These are phyloP conservation scores for Scheffersomyces stipitis DNA, from an alignment of 805 yeast genomes.

Conservation along the genomic window DNA sequence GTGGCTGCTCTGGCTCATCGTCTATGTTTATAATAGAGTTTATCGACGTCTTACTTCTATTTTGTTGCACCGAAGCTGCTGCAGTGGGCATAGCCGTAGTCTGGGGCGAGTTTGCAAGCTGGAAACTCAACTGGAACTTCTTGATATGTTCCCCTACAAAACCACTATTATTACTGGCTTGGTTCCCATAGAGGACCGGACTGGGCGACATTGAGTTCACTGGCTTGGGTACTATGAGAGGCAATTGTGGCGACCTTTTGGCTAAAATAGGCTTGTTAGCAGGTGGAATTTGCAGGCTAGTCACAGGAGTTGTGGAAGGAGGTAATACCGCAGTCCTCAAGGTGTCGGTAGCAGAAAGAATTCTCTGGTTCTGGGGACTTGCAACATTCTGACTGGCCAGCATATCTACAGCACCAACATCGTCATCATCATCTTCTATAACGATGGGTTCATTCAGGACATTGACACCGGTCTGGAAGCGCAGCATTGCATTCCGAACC, in stretches of 20 bases:
- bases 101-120: conserved; percentile 7
- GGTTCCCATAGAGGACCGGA: neutral
- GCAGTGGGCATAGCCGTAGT: conserved; percentile 4
- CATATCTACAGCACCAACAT: neutral
- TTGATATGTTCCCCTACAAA: conserved; percentile 25
- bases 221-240: conserved; percentile 19
- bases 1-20: conserved; percentile 14
- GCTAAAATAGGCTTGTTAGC: conserved; percentile 5
- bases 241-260: conserved; percentile 12
- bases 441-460: conserved; percentile 9
- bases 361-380: neutral
- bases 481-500: conserved; percentile 25
- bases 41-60: conserved; percentile 37
- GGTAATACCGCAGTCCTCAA: conserved; percentile 7
- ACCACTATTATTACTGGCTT: neutral
- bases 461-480: conserved; percentile 31
- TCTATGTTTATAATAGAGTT: conserved; percentile 41
- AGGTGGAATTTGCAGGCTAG: neutral
- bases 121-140: conserved; percentile 32
- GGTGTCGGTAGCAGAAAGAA: no score
- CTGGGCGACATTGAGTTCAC: conserved; percentile 8
- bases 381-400: neutral
- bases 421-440: conserved; percentile 8
- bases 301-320: conserved; percentile 1
- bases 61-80: conserved; percentile 4